Percentiles rank a stretch among this genome's conserved stretches.
phyloP scores from a whole-genome alignment of 345 rosid genomes.

The Orychophragmus violaceus region DNA sequence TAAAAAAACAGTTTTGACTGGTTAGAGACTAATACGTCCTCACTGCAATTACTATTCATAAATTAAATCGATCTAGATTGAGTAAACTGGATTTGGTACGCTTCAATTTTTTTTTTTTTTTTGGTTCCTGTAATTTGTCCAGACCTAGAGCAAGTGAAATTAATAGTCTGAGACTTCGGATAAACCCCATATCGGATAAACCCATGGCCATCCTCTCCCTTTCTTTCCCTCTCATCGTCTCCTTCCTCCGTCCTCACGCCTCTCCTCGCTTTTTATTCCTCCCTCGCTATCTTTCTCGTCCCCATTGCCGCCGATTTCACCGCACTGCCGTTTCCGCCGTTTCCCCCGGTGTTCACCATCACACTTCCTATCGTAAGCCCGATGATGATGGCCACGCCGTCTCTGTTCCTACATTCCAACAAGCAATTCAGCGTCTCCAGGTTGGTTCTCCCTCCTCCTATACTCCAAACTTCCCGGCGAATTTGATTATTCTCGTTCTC shows the following conservation, averaged over 20 bases:
- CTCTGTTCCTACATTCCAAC: slow-evolving; percentile 69
- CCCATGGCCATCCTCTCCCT: slow-evolving; percentile 54
- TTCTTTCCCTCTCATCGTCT: slow-evolving; percentile 61
- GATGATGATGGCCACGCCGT: slow-evolving; percentile 21
- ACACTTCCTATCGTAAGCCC: slow-evolving; percentile 32
- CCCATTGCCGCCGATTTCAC: slow-evolving; percentile 32
- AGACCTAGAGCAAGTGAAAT: too few relatives aligned
- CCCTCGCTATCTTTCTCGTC: slow-evolving; percentile 13
- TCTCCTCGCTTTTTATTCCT: slow-evolving; percentile 32
- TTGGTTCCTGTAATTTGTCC: too few relatives aligned
- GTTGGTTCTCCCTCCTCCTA: slow-evolving; percentile 21
- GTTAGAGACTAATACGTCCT: too few relatives aligned
- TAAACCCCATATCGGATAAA: neutral
- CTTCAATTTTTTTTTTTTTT: too few relatives aligned
- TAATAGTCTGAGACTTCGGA: too few relatives aligned
- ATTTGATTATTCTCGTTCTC: neutral
- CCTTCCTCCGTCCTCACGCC: slow-evolving; percentile 51
- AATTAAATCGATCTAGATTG: too few relatives aligned
- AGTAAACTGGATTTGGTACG: too few relatives aligned
- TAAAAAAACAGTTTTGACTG: too few relatives aligned
- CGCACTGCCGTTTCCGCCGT: slow-evolving; percentile 31
- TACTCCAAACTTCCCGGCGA: neutral
- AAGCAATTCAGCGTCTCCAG: slow-evolving; percentile 93
- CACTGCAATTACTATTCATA: too few relatives aligned
- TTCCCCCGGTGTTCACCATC: slow-evolving; percentile 38